Evolutionary conservation across 2,329 filamentous ascomycete genomes (phyloP).

Genomic region (Trichoderma cornu-damae): DNA sequence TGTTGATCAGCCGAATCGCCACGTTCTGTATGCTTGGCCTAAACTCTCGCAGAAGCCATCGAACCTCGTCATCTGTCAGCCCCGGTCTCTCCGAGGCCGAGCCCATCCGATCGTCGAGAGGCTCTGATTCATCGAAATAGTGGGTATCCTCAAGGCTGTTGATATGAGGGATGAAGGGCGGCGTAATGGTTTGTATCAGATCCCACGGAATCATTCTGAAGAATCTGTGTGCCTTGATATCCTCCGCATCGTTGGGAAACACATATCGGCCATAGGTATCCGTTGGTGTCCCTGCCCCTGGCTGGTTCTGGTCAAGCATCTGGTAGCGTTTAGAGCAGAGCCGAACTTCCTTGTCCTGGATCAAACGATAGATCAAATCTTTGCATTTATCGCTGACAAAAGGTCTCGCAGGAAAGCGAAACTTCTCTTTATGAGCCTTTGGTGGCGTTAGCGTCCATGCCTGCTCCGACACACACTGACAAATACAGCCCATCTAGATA

Average conservation of each 20-base stretch:
- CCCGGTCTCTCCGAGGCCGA: constrained; percentile 37
- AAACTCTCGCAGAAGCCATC: constrained; percentile 35
- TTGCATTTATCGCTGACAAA: constrained; percentile 65
- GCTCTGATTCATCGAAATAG: constrained; percentile 82
- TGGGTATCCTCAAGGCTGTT: constrained; percentile 66
- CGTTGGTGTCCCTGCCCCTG: constrained; percentile 22
- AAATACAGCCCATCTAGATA: neutral
- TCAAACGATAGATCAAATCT: constrained; percentile 67
- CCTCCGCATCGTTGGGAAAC: constrained; percentile 75
- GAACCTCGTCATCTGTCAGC: constrained; percentile 30
- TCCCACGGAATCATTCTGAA: constrained; percentile 78
- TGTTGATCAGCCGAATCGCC: constrained; percentile 42
- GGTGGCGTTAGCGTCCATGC: constrained; percentile 12
- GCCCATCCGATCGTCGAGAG: constrained; percentile 59
- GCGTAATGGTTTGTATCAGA: constrained; percentile 61
- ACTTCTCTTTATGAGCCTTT: constrained; percentile 64
- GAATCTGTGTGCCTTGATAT: constrained; percentile 86
- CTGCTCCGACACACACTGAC: fast-evolving
- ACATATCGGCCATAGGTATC: constrained; percentile 55
- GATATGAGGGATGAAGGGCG: constrained; percentile 77
- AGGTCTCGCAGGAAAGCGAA: constrained; percentile 65
- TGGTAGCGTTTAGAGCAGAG: constrained; percentile 73
- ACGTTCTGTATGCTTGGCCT: constrained; percentile 38
- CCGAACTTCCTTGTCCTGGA: constrained; percentile 69
- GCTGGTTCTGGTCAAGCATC: constrained; percentile 50